Conservation (phyloP, 768 basidiomycete species). For the Termitomyces sp. region DNA sequence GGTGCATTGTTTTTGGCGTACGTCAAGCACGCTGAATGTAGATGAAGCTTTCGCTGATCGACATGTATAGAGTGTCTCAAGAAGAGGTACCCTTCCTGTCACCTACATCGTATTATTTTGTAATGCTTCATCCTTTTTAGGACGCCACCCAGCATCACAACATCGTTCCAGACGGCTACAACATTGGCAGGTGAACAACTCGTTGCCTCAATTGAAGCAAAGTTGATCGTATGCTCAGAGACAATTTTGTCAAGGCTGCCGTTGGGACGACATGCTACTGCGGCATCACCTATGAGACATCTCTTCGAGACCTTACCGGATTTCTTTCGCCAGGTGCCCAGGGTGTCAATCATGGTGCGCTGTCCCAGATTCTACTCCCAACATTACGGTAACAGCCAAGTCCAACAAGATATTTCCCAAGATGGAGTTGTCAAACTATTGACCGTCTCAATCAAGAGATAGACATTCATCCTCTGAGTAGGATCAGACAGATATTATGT, state of each 20-base stretch:
- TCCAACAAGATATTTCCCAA: conserved; percentile 33
- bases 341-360: conserved; percentile 49
- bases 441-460: conserved; percentile 32
- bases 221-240: conserved; percentile 3
- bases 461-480: neutral
- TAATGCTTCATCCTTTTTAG: neutral
- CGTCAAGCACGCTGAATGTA: neutral
- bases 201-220: neutral
- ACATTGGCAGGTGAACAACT: conserved; percentile 16
- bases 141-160: conserved; percentile 13
- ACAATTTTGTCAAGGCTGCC: conserved; percentile 32
- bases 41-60: neutral
- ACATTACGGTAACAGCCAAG: neutral
- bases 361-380: neutral
- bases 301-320: conserved; percentile 31
- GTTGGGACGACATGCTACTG: conserved; percentile 24
- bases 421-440: conserved; percentile 47
- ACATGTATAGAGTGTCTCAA: conserved; percentile 1
- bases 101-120: neutral
- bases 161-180: conserved; percentile 18
- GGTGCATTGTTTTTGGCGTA: conserved; percentile 18
- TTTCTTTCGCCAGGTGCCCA: conserved; percentile 33
- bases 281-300: conserved; percentile 33
- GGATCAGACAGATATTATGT: neutral
- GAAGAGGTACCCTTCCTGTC: neutral